Evolutionary conservation across 495 filamentous ascomycete species (phyloP).

Genomic region (Hypomontagnella monticulosa): DNA sequence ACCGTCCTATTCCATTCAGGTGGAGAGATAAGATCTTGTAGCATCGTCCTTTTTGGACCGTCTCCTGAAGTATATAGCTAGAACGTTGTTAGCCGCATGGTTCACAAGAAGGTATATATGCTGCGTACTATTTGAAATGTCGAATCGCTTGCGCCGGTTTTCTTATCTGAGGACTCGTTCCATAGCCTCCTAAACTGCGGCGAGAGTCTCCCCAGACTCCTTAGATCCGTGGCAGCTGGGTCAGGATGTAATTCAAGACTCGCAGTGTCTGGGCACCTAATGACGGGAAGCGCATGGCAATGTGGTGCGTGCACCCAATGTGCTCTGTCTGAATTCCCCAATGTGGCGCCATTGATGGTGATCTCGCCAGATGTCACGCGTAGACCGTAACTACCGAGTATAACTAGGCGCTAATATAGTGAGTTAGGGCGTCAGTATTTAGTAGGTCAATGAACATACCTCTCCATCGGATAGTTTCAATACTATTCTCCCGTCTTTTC

Average conservation of each 20-base stretch:
- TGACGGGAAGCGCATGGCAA: constrained; percentile 79
- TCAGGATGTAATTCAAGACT: constrained; percentile 61
- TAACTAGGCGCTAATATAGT: constrained; percentile 64
- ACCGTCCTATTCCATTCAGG: constrained; percentile 71
- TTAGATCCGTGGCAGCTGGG: constrained; percentile 64
- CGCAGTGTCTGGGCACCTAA: constrained; percentile 64
- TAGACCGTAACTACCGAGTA: constrained; percentile 79
- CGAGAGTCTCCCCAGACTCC: constrained; percentile 67
- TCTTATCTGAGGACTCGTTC: constrained; percentile 59
- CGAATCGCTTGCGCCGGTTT: background rate
- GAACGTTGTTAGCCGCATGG: constrained; percentile 22
- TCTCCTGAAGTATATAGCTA: constrained; percentile 61
- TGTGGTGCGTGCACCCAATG: constrained; percentile 76
- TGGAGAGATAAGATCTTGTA: constrained; percentile 70
- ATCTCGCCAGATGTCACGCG: constrained; percentile 67
- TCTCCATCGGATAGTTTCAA: constrained; percentile 58
- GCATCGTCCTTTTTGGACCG: constrained; percentile 51
- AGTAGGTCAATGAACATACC: constrained; percentile 40
- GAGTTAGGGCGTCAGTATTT: constrained; percentile 9
- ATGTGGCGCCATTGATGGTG: constrained; percentile 71
- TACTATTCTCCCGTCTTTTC: constrained; percentile 46
- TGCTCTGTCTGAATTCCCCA: constrained; percentile 61
- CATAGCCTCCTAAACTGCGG: constrained; percentile 79
- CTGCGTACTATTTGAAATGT: constrained; percentile 55
- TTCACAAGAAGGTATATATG: background rate